These are phyloP conservation scores for Trichoderma harzianum DNA, from an alignment of 2,329 filamentous ascomycete species.

Conservation along the genomic window DNA sequence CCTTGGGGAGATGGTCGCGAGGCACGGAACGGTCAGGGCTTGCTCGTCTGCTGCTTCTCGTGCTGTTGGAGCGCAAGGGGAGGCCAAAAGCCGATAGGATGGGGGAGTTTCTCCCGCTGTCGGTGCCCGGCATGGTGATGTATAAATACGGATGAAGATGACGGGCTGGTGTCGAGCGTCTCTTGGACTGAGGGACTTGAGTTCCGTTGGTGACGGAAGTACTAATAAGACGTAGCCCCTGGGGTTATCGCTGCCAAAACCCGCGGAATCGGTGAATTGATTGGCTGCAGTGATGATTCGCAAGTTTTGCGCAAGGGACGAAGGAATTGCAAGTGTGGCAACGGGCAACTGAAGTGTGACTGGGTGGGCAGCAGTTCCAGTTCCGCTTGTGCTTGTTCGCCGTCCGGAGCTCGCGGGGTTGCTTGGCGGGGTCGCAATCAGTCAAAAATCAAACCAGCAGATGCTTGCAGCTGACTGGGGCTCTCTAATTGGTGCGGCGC, in stretches of 20 bases:
- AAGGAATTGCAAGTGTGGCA: neutral
- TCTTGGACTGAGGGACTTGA: neutral
- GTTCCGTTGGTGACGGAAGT: neutral
- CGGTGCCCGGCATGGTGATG: slow-evolving; percentile 28
- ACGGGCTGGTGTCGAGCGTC: neutral
- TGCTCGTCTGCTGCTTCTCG: slow-evolving; percentile 17
- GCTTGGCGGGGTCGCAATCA: slow-evolving; percentile 1
- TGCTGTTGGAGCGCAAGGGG: slow-evolving; percentile 28
- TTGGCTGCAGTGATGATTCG: neutral
- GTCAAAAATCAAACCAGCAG: neutral
- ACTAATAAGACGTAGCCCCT: neutral
- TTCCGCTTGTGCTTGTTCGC: neutral
- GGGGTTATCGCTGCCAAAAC: neutral
- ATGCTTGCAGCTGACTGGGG: neutral
- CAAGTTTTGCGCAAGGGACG: neutral
- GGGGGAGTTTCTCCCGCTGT: slow-evolving; percentile 23
- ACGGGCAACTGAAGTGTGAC: neutral
- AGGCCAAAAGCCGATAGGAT: slow-evolving; percentile 36
- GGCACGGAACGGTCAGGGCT: slow-evolving; percentile 20
- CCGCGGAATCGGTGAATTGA: neutral
- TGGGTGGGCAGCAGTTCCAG: neutral
- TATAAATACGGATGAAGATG: neutral
- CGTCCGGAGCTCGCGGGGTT: slow-evolving; percentile 15
- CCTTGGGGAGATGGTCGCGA: slow-evolving; percentile 18
- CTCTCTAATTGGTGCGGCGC: slow-evolving; percentile 7